Conservation (phyloP, 1,284 basidiomycete species). For the Apiotrichum domesticum region DNA sequence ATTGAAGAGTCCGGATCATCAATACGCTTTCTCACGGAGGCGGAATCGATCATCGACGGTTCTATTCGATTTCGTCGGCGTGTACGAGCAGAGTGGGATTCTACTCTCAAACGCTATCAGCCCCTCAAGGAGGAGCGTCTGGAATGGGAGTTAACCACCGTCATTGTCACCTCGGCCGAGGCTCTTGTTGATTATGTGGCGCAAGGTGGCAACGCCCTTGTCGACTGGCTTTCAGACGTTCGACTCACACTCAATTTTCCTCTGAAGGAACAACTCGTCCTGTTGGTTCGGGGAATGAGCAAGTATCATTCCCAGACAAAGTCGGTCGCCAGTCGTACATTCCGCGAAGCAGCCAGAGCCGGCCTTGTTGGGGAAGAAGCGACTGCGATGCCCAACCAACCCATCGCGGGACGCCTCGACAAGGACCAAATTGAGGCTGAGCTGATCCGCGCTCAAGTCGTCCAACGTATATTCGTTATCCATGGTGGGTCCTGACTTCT, state of each 20-base stretch:
- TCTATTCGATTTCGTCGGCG: slow-evolving; percentile 41
- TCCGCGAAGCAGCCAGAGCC: slow-evolving; percentile 32
- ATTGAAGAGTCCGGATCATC: slow-evolving; percentile 31
- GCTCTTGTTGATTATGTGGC: slow-evolving; percentile 38
- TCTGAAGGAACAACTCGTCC: slow-evolving; percentile 29
- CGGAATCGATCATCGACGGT: slow-evolving; percentile 28
- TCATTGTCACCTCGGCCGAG: slow-evolving; percentile 37
- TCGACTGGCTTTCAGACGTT: slow-evolving; percentile 30
- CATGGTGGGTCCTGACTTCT: slow-evolving; percentile 27
- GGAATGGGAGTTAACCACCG: slow-evolving; percentile 46
- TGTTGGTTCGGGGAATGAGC: slow-evolving; percentile 42
- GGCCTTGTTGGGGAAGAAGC: slow-evolving; percentile 10
- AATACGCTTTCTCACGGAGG: slow-evolving; percentile 22
- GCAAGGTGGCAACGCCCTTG: slow-evolving; percentile 18
- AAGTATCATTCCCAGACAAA: slow-evolving; percentile 38
- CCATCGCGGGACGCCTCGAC: slow-evolving; percentile 12
- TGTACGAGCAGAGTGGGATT: slow-evolving; percentile 33
- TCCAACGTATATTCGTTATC: slow-evolving; percentile 34
- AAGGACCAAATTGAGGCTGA: slow-evolving; percentile 38
- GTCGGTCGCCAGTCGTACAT: slow-evolving; percentile 29
- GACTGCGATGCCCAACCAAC: not conserved
- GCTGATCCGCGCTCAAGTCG: slow-evolving; percentile 39
- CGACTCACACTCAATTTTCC: slow-evolving; percentile 23
- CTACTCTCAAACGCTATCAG: slow-evolving; percentile 25
- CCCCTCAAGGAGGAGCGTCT: slow-evolving; percentile 29